A percentile compares a stretch with the other conserved stretches of the same genome.
phyloP scores from a whole-genome alignment of 768 basidiomycete species.

The Boletus rex-veris region DNA sequence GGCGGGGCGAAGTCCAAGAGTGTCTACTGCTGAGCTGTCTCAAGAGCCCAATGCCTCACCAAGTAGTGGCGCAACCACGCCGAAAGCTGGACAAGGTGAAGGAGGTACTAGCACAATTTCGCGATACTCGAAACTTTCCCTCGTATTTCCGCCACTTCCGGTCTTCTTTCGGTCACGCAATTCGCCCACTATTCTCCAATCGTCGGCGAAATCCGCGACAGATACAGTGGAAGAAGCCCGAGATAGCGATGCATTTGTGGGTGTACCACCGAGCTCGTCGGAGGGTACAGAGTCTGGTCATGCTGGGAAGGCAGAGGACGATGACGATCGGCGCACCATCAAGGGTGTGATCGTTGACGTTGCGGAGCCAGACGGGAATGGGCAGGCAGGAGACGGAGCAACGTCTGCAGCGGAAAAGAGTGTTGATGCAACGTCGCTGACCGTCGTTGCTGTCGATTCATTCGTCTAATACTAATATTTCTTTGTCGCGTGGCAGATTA shows the following conservation, averaged over 20 bases:
- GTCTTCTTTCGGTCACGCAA: slow-evolving; percentile 63
- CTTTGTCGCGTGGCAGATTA: slow-evolving; percentile 8
- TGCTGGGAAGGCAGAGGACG: slow-evolving; percentile 27
- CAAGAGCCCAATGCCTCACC: slow-evolving; percentile 41
- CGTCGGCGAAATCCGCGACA: slow-evolving; percentile 20
- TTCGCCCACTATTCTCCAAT: slow-evolving; percentile 39
- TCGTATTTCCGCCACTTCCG: slow-evolving; percentile 60
- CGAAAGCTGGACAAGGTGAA: slow-evolving; percentile 40
- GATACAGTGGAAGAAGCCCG: slow-evolving; percentile 19
- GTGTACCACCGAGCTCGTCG: slow-evolving; percentile 4
- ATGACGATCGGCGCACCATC: slow-evolving; percentile 44
- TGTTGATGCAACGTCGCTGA: slow-evolving; percentile 9
- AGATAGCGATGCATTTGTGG: slow-evolving; percentile 17
- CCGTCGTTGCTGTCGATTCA: slow-evolving; percentile 19
- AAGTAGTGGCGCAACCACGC: slow-evolving; percentile 56
- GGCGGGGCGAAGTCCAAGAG: slow-evolving; percentile 18
- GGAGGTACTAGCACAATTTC: slow-evolving; percentile 27
- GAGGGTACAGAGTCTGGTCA: slow-evolving; percentile 5
- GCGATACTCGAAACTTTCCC: slow-evolving; percentile 42
- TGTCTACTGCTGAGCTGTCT: slow-evolving; percentile 20
- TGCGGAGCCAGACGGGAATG: slow-evolving; percentile 13
- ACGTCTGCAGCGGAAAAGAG: slow-evolving; percentile 24
- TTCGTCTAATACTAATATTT: slow-evolving; percentile 20
- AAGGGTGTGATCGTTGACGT: slow-evolving; percentile 27
- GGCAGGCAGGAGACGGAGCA: slow-evolving; percentile 1